phyloP scores from a whole-genome alignment of 2,329 filamentous ascomycete genomes.

The Dryadomyces quercivorus region DNA sequence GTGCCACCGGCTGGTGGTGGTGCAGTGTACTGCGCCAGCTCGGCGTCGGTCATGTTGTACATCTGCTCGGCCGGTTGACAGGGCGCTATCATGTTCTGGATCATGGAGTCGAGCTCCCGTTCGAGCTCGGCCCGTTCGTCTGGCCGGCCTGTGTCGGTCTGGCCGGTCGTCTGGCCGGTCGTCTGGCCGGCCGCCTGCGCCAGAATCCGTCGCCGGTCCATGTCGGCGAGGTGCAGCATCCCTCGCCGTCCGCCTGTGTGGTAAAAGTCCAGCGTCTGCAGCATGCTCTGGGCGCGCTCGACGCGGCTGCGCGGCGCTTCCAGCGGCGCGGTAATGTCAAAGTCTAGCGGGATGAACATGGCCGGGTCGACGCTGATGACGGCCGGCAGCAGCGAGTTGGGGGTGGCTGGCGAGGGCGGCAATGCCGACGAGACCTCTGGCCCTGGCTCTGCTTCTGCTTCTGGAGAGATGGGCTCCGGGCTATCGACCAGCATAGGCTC shows the following conservation, averaged over 20 bases:
- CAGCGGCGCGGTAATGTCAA: slow-evolving; percentile 18
- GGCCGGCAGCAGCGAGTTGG: slow-evolving; percentile 7
- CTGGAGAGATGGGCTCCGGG: background rate
- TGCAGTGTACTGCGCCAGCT: slow-evolving; percentile 6
- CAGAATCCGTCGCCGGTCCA: slow-evolving; percentile 20
- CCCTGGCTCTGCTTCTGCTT: background rate
- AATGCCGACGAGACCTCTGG: background rate
- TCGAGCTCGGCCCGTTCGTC: background rate
- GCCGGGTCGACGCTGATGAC: slow-evolving; percentile 17
- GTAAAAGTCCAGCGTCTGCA: slow-evolving; percentile 20
- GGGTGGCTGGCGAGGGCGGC: background rate
- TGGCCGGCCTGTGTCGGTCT: too few species aligned
- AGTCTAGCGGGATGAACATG: slow-evolving; percentile 22
- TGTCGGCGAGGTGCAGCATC: slow-evolving; percentile 20
- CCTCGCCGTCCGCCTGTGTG: slow-evolving; percentile 19
- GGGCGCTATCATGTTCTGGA: slow-evolving; percentile 17
- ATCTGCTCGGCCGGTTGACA: slow-evolving; percentile 7
- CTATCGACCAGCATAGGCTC: too few species aligned
- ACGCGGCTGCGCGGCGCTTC: slow-evolving; percentile 15
- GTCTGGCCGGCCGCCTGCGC: slow-evolving; percentile 4
- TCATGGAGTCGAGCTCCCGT: slow-evolving; percentile 15
- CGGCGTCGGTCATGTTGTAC: slow-evolving; percentile 14
- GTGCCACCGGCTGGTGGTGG: slow-evolving; percentile 2
- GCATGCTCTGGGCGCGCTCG: slow-evolving; percentile 17
- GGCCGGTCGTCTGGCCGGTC: background rate